Percentiles rank a stretch among this genome's conserved stretches.
These are phyloP conservation scores for Alopecurus myosuroides DNA, from an alignment of 176 grass and related monocot genomes.

Conservation along the genomic window DNA sequence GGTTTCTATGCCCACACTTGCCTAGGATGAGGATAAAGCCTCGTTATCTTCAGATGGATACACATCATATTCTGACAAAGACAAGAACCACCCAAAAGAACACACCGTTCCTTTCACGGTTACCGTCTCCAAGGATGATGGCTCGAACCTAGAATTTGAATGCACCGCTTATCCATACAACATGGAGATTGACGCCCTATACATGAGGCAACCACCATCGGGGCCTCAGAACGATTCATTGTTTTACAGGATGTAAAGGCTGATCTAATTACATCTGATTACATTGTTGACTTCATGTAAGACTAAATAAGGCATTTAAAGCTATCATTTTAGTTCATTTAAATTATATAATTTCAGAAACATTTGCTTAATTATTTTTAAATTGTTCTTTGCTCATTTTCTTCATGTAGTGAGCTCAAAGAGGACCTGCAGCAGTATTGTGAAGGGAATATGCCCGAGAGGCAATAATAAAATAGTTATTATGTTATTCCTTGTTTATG, in stretches of 20 bases:
- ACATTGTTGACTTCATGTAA: constrained; percentile 87
- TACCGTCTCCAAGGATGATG: constrained; percentile 49
- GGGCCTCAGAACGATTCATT: background rate
- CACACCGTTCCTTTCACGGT: constrained; percentile 51
- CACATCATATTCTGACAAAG: no score
- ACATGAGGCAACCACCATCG: constrained; percentile 18
- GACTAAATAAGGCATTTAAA: no score
- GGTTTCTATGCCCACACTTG: constrained; percentile 66
- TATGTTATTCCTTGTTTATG: no score
- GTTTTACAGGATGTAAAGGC: background rate
- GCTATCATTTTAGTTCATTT: no score
- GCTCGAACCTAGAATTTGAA: constrained; percentile 47
- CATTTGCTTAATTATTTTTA: no score
- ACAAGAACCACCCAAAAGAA: constrained; percentile 18
- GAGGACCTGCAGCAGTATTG: no score
- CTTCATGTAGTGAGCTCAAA: no score
- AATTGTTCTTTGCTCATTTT: no score
- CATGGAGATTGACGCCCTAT: constrained; percentile 62
- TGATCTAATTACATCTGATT: constrained; percentile 55
- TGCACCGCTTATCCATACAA: constrained; percentile 75
- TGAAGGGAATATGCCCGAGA: no score
- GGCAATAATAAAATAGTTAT: no score
- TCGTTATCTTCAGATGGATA: no score
- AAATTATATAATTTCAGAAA: no score
- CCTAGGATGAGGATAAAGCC: constrained; percentile 48